These are phyloP conservation scores for Filobasidium floriforme DNA, from an alignment of 768 basidiomycete species.

Conservation along the genomic window DNA sequence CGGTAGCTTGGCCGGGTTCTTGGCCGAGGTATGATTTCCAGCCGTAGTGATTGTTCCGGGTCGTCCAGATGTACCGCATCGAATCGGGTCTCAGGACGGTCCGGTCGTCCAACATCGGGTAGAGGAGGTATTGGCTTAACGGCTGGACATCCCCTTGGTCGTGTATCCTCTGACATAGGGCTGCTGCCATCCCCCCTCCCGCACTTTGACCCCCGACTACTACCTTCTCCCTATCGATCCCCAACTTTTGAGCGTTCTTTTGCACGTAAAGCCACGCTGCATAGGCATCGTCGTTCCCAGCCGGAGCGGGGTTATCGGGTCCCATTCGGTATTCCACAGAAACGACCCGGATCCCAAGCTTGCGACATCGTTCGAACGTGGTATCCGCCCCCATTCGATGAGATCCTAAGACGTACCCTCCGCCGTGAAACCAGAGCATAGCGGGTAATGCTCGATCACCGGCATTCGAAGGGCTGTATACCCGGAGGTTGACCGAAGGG, in stretches of 20 bases:
- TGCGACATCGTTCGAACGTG: background rate
- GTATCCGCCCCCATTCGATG: background rate
- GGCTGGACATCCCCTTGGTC: background rate
- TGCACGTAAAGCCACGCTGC: background rate
- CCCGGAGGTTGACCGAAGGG: background rate
- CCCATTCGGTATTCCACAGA: background rate
- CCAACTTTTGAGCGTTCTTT: background rate
- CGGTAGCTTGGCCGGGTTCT: background rate
- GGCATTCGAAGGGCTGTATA: background rate
- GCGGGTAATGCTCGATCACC: background rate
- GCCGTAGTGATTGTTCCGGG: background rate
- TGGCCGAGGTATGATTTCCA: background rate
- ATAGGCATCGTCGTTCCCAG: background rate
- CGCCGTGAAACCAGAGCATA: background rate
- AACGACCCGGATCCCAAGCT: background rate
- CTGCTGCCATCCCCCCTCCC: slow-evolving; percentile 1
- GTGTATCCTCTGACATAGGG: background rate
- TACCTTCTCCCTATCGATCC: background rate
- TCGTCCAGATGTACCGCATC: background rate
- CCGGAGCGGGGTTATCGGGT: background rate
- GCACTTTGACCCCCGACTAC: background rate
- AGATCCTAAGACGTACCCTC: background rate
- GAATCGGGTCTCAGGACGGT: background rate
- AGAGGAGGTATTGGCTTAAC: background rate
- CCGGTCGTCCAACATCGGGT: slow-evolving; percentile 4